These are phyloP conservation scores for Lactarius quietus DNA, from an alignment of 768 basidiomycete genomes.

Conservation along the genomic window DNA sequence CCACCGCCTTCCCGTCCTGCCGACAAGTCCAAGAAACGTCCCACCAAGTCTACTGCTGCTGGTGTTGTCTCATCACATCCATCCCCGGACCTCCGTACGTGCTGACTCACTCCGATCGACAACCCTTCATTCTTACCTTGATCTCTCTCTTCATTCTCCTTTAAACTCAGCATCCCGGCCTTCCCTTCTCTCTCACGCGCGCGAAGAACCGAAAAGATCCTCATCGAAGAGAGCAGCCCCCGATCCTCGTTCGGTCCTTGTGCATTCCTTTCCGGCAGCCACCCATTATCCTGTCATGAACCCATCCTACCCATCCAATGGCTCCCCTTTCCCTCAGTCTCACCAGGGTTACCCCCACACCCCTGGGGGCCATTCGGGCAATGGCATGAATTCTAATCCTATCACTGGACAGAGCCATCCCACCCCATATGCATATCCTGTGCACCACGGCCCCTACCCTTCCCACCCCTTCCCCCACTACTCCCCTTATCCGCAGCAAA, in stretches of 20 bases:
- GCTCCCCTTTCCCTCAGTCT: conserved; percentile 46
- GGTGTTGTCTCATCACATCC: conserved; percentile 13
- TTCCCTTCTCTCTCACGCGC: conserved; percentile 33
- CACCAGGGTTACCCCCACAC: conserved; percentile 38
- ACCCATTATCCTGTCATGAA: conserved; percentile 62
- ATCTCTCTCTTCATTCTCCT: conserved; percentile 13
- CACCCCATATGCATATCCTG: conserved; percentile 41
- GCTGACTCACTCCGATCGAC: conserved; percentile 12
- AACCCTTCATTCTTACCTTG: conserved; percentile 7
- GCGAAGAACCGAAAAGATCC: conserved; percentile 30
- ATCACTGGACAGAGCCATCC: conserved; percentile 47
- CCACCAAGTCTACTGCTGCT: conserved; percentile 17
- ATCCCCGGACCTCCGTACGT: conserved; percentile 25
- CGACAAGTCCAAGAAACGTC: conserved; percentile 24
- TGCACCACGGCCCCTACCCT: conserved; percentile 35
- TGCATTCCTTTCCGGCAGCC: conserved; percentile 49
- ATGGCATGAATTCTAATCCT: conserved; percentile 36
- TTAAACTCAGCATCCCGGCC: conserved; percentile 22
- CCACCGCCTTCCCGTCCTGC: conserved; percentile 21
- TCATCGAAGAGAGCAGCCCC: conserved; percentile 34
- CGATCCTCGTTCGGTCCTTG: conserved; percentile 36
- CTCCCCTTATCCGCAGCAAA: conserved; percentile 49
- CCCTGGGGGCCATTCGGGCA: conserved; percentile 34
- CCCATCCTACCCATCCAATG: conserved; percentile 60
- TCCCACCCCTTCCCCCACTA: conserved; percentile 43